phyloP scores from a whole-genome alignment of 371 early-diverging fungal genomes.

The Saksenaea vasiformis region DNA sequence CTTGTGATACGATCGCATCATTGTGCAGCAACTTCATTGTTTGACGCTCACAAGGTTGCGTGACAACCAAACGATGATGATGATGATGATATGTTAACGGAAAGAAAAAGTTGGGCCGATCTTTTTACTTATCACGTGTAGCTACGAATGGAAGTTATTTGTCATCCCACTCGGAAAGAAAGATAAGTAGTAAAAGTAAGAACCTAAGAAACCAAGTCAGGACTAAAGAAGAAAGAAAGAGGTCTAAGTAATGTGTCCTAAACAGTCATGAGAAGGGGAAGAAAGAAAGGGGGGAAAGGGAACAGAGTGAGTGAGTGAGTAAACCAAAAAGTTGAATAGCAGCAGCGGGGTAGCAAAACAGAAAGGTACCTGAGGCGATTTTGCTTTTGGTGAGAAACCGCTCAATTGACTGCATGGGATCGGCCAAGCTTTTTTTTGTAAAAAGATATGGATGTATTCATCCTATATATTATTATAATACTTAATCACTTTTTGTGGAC shows the following conservation, averaged over 20 bases:
- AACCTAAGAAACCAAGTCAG: no score
- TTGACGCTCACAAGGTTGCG: not conserved
- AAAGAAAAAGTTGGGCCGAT: not conserved
- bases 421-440: not conserved
- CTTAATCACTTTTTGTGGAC: not conserved
- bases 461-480: not conserved
- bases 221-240: not conserved
- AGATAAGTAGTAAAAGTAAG: not conserved
- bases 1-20: not conserved
- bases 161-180: constrained; percentile 1
- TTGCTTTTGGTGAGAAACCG: constrained; percentile 37
- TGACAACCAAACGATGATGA: not conserved
- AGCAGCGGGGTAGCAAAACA: not conserved
- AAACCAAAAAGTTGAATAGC: not conserved
- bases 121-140: not conserved
- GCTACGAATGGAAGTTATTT: not conserved
- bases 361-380: constrained; percentile 24
- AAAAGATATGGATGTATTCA: constrained; percentile 3
- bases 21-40: not conserved
- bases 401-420: constrained; percentile 27
- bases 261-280: not conserved
- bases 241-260: no score
- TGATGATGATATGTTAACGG: not conserved
- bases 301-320: not conserved
- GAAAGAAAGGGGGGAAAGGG: not conserved